Percentiles rank a stretch among this genome's conserved stretches.
Evolutionary conservation across 768 basidiomycete species (phyloP).

Genomic region (Termitomyces sp.): DNA sequence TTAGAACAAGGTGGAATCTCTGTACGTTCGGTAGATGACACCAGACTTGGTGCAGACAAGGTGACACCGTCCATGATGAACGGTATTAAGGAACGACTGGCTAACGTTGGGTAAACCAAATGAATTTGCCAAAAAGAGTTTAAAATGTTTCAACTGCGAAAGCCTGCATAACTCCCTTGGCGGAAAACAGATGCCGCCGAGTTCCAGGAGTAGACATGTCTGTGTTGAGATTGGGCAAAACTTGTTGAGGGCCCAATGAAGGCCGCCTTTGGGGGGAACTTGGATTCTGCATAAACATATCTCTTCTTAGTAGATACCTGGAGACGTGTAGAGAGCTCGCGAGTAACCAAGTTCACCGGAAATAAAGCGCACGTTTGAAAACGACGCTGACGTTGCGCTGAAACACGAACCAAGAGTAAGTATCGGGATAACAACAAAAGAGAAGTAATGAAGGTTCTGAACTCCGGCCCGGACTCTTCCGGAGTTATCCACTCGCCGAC

Average conservation of each 20-base stretch:
- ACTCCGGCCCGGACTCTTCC: neutral
- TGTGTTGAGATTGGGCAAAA: neutral
- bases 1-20: neutral
- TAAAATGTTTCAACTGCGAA: neutral
- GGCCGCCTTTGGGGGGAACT: neutral
- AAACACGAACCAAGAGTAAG: neutral
- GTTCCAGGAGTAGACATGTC: neutral
- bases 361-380: no score
- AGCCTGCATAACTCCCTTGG: neutral
- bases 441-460: no score
- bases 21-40: neutral
- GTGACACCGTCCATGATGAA: neutral
- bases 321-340: no score
- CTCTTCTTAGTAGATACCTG: no score
- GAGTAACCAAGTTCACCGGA: no score
- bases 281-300: no score
- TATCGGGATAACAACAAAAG: neutral
- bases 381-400: neutral
- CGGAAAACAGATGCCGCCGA: neutral
- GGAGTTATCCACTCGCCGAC: neutral
- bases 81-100: no score
- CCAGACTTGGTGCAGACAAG: neutral
- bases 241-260: no score
- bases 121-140: neutral
- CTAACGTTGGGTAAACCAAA: no score